Percentiles rank a stretch among this genome's conserved stretches.
Conservation (phyloP, 371 early-diverging fungal species). For the Sporodiniella umbellata region DNA sequence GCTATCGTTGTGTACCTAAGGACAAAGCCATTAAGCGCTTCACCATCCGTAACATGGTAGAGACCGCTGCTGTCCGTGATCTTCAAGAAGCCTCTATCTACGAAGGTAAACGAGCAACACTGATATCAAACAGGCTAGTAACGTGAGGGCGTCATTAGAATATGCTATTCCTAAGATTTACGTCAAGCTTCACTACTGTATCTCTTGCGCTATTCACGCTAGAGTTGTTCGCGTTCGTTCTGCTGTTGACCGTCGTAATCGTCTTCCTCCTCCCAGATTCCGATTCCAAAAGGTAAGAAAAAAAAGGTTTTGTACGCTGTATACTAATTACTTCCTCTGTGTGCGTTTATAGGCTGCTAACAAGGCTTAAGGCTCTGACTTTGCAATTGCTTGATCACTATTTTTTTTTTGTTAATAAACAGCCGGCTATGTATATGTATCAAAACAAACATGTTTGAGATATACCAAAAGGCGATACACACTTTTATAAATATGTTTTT, state of each 20-base stretch:
- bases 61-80: slow-evolving; percentile 96
- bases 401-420: no score
- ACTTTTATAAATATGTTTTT: no score
- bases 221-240: slow-evolving; percentile 97
- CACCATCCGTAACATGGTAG: slow-evolving; percentile 97
- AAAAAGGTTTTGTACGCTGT: background rate
- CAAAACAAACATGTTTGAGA: no score
- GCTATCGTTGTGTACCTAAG: slow-evolving; percentile 96
- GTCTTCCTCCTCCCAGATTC: slow-evolving; percentile 90
- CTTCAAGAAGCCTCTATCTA: slow-evolving; percentile 95
- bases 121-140: no score
- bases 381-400: background rate
- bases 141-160: slow-evolving; percentile 53
- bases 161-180: slow-evolving; percentile 98
- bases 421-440: no score
- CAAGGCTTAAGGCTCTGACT: slow-evolving; percentile 20
- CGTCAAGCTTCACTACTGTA: slow-evolving; percentile 97
- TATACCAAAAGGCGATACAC: no score
- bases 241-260: slow-evolving; percentile 84
- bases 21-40: slow-evolving; percentile 99
- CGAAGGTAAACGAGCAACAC: slow-evolving; percentile 52
- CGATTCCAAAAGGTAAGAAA: slow-evolving; percentile 65
- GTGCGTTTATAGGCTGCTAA: slow-evolving; percentile 12
- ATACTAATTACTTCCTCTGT: background rate
- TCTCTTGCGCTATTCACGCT: slow-evolving; percentile 98